Evolutionary conservation across 441 rosid species (phyloP).

Genomic region (Mallotus repandus): DNA sequence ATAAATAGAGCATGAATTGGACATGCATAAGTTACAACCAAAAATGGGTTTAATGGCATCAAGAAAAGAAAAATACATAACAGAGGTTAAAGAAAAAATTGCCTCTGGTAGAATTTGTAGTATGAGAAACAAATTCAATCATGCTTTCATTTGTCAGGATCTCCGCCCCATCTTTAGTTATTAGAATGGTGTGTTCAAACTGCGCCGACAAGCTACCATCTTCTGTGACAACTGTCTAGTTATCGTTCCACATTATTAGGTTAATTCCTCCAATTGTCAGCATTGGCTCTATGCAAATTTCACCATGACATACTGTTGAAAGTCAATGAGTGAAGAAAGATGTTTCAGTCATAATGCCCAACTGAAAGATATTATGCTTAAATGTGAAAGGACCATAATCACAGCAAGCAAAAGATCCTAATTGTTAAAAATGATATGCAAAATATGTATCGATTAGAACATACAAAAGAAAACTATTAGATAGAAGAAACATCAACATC

Average conservation of each 20-base stretch:
- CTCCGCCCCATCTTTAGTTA: conserved; percentile 85
- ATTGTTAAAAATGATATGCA: neutral
- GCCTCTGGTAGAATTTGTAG: conserved; percentile 9
- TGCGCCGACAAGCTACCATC: conserved; percentile 93
- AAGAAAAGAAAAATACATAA: neutral
- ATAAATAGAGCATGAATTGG: neutral
- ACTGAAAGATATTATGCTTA: neutral
- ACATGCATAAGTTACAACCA: neutral
- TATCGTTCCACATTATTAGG: conserved; percentile 78
- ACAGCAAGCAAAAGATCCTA: neutral
- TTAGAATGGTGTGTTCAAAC: conserved; percentile 88
- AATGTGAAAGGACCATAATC: neutral
- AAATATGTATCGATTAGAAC: neutral
- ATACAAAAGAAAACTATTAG: neutral
- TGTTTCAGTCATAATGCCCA: neutral
- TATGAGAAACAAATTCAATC: conserved; percentile 4
- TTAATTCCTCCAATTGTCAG: conserved; percentile 78
- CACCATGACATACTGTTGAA: neutral
- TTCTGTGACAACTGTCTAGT: conserved; percentile 91
- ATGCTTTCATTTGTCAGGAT: conserved; percentile 48
- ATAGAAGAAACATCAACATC: neutral
- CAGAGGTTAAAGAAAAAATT: neutral
- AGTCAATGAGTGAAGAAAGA: neutral
- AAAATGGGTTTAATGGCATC: conserved; percentile 7
- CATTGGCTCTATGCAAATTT: conserved; percentile 66